Base-by-base conservation (phyloP, 768 basidiomycete species). In the Clavaria fumosa region DNA sequence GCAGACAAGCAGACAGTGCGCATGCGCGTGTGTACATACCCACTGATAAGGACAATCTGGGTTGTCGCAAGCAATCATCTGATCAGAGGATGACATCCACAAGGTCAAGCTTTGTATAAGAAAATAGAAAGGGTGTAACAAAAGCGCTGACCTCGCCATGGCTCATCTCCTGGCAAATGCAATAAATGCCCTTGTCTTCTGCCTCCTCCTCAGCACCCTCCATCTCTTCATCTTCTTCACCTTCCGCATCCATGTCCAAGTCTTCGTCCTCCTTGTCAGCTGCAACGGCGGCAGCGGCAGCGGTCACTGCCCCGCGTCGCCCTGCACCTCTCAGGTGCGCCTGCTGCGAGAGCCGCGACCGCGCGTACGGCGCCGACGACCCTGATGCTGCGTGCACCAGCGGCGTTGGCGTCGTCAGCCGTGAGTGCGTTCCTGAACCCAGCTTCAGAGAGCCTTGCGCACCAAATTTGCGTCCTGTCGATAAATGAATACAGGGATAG, bases 1-100 rank as follows among this genome's bases (percentile, higher is more conserved):
- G n/a, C n/a, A n/a, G n/a, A n/a, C n/a, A n/a, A n/a, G n/a, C n/a
- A n/a, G n/a, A n/a, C n/a, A n/a, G n/a, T n/a, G n/a, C n/a, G 19
- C n/a, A 18, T 10, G 9, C 10, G 6, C 19, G 19, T 18, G n/a
- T 20, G 23, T 19, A 50, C 65, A 48, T 37, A 69, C 69, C 69
- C 69, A 71, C 65, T 71, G 65, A 46, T 61, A 64, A n/a, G 55
- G 56, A 54, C 69, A 71, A 24, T 47, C 45, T 34, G 61, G 55
- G 47, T 66, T 64, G 48, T 71, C 69, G 47, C 69, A 72, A 5
- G 60, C 69, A 43, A 72, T 67, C 69, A 72, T 72, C 61, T 56
- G 40, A 4, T 14, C 18, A 14, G 9, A 28, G 26, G 26, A 28
- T 9, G 9, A 14, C n/a, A n/a, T 23, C 6, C 7, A 7, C 6